These are phyloP conservation scores for Nicotiana knightiana DNA, from an alignment of 257 asterid genomes.

Conservation along the genomic window DNA sequence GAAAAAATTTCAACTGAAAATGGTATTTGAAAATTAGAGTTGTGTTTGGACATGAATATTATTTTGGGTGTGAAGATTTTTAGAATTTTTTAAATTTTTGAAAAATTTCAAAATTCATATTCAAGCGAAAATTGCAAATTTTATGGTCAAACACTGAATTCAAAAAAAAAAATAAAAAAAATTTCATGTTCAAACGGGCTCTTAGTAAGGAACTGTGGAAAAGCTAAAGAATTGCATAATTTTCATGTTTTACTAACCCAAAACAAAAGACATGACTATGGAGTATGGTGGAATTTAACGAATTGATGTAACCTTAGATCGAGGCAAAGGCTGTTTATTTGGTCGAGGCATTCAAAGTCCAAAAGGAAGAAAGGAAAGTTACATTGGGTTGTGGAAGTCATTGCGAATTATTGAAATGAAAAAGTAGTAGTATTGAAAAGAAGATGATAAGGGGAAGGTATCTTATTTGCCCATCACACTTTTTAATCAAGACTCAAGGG, in stretches of 20 bases:
- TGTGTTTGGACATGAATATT: too few species aligned
- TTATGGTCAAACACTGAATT: too few species aligned
- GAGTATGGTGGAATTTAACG: background rate
- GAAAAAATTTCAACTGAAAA: too few species aligned
- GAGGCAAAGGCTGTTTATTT: background rate
- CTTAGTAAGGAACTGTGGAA: too few species aligned
- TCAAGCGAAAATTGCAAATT: too few species aligned
- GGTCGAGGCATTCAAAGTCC: conserved; percentile 9
- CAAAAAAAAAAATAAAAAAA: too few species aligned
- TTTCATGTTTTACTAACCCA: background rate
- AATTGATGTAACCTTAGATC: background rate
- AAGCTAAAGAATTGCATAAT: background rate
- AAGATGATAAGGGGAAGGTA: background rate
- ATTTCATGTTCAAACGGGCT: too few species aligned
- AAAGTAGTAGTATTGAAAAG: background rate
- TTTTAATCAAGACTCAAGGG: too few species aligned
- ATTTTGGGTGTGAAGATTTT: too few species aligned
- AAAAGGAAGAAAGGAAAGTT: background rate
- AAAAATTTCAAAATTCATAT: too few species aligned
- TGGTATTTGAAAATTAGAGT: too few species aligned
- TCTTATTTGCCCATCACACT: background rate
- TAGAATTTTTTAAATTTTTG: too few species aligned
- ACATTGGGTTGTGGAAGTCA: background rate
- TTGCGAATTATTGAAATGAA: background rate
- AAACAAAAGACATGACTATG: background rate